phyloP scores from a whole-genome alignment of 306 rosid genomes.

The Vigna mungo region DNA sequence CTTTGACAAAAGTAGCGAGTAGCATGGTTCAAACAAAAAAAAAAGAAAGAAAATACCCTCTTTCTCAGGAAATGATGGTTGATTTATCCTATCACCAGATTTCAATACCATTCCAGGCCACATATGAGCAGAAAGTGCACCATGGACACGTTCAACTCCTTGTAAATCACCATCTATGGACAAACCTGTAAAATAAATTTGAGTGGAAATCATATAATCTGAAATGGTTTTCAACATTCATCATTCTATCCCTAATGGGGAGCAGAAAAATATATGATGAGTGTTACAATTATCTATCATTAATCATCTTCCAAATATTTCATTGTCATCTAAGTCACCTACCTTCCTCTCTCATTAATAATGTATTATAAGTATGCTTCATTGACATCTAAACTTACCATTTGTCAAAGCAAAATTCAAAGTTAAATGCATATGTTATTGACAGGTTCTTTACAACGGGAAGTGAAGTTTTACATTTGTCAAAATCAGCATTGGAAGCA shows the following conservation, averaged over 20 bases:
- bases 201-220: constrained; percentile 10
- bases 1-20: background rate
- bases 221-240: constrained; percentile 1
- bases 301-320: constrained; percentile 23
- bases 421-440: constrained; percentile 19
- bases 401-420: constrained; percentile 8
- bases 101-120: constrained; percentile 97
- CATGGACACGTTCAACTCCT: constrained; percentile 85
- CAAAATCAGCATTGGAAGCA: constrained; percentile 81
- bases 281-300: background rate
- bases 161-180: constrained; percentile 85
- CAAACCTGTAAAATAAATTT: constrained; percentile 62
- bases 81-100: constrained; percentile 73
- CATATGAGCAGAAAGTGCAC: constrained; percentile 93
- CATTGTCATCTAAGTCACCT: constrained; percentile 13
- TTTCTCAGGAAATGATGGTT: constrained; percentile 66
- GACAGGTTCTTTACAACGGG: constrained; percentile 30
- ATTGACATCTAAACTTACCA: constrained; percentile 26
- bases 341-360: background rate
- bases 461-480: constrained; percentile 66
- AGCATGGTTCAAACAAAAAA: constrained; percentile 9
- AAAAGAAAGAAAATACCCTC: constrained; percentile 60
- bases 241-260: constrained; percentile 9
- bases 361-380: background rate
- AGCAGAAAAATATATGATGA: background rate